Conservation (phyloP, 108 stramenopile species). For the Conticribra weissflogii region DNA sequence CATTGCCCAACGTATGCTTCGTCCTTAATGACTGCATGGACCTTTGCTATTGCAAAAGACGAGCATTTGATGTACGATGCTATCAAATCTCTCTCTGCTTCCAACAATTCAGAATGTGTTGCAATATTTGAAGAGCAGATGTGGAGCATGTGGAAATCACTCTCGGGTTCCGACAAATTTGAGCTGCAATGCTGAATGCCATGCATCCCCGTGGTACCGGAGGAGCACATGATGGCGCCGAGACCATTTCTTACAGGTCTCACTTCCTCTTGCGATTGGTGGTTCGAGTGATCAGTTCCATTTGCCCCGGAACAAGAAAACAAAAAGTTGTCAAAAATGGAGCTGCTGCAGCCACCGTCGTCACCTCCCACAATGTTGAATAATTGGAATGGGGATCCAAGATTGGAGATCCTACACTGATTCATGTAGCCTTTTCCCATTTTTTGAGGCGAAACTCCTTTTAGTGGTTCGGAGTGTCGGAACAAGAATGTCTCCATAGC, state of each 20-base stretch:
- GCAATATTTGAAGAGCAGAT: conserved; percentile 34
- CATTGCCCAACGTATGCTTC: conserved; percentile 63
- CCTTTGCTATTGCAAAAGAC: conserved; percentile 53
- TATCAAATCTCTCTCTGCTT: conserved; percentile 69
- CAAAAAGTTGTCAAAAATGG: conserved; percentile 36
- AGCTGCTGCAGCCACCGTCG: conserved; percentile 33
- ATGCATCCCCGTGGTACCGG: conserved; percentile 33
- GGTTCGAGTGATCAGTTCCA: conserved; percentile 7
- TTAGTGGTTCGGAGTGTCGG: conserved; percentile 51
- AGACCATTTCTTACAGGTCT: background rate
- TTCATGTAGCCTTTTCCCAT: conserved; percentile 22
- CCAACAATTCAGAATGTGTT: conserved; percentile 56
- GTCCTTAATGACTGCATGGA: conserved; percentile 56
- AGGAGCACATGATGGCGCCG: conserved; percentile 26
- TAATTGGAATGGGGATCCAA: conserved; percentile 43
- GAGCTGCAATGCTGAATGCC: conserved; percentile 29
- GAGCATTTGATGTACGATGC: conserved; percentile 57
- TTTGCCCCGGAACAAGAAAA: background rate
- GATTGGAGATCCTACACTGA: conserved; percentile 23
- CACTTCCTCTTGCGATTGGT: conserved; percentile 5
- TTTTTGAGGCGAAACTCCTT: conserved; percentile 12
- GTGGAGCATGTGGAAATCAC: conserved; percentile 34
- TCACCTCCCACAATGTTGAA: conserved; percentile 26
- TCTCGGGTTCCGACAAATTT: conserved; percentile 20
- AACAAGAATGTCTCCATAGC: conserved; percentile 87